Percentiles rank a stretch among this genome's conserved stretches.
Evolutionary conservation across 225 moss, liverwort and hornwort species (phyloP).

Genomic region (Pseudisothecium myosuroides): DNA sequence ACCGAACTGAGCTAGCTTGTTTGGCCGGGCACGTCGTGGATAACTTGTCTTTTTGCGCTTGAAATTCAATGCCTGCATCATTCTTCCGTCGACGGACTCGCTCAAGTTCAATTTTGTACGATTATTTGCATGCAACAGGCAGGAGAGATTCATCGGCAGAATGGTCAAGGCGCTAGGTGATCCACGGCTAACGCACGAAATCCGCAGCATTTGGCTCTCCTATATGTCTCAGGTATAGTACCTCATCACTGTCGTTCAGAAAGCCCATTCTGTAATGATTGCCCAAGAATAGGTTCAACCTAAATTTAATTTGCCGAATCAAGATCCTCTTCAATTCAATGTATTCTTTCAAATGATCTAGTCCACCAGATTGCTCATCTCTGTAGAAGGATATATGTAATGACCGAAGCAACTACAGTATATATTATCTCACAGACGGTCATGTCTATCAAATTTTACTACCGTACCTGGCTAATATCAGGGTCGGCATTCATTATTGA

Average conservation of each 20-base stretch:
- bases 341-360: not conserved
- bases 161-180: not conserved
- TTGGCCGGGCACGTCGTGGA: not conserved
- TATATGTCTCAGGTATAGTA: not conserved
- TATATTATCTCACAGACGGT: not conserved
- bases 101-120: not conserved
- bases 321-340: not conserved
- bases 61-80: not conserved
- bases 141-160: not conserved
- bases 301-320: not conserved
- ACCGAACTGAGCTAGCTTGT: not conserved
- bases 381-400: not conserved
- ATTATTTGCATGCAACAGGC: not conserved
- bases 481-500: not conserved
- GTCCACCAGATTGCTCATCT: not conserved
- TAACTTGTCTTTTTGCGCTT: not conserved
- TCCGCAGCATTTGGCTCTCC: not conserved
- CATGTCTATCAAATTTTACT: not conserved
- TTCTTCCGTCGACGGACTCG: not conserved
- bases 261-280: not conserved
- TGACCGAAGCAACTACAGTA: not conserved
- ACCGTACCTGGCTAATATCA: not conserved
- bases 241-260: not conserved
- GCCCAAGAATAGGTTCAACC: not conserved
- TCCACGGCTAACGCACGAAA: not conserved